These are phyloP conservation scores for Trametes sp. DNA, from an alignment of 1,284 basidiomycete species.

Conservation along the genomic window DNA sequence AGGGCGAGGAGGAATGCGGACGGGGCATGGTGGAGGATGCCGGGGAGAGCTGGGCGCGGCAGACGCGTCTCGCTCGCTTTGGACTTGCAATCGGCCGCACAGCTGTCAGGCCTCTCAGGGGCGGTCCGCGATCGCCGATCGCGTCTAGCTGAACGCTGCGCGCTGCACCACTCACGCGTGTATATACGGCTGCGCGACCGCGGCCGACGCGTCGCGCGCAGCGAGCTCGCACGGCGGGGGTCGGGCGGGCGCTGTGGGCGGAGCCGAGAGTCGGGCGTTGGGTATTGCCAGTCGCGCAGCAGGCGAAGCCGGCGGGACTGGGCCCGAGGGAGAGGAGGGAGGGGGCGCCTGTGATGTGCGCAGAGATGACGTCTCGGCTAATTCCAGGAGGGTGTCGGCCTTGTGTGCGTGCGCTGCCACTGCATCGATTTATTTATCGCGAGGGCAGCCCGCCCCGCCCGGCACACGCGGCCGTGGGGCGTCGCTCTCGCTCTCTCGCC, in stretches of 20 bases:
- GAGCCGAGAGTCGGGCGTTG: neutral
- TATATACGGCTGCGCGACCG: too few relatives aligned
- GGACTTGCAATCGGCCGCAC: neutral
- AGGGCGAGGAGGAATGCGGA: neutral
- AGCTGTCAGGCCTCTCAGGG: neutral
- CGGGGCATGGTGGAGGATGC: neutral
- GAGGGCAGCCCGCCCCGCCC: neutral
- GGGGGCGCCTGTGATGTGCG: neutral
- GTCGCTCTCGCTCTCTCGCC: slow-evolving; percentile 2
- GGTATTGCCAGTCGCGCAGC: neutral
- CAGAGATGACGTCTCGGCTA: slow-evolving; percentile 23
- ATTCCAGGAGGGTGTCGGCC: slow-evolving; percentile 1
- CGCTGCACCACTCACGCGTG: neutral
- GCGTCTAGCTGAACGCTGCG: neutral
- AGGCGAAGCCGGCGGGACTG: neutral
- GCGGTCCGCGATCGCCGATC: slow-evolving; percentile 25
- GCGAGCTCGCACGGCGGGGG: neutral
- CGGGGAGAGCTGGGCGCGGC: slow-evolving; percentile 6
- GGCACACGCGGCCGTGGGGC: neutral
- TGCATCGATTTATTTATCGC: neutral
- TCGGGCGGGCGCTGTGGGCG: neutral
- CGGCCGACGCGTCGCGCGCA: slow-evolving; percentile 3
- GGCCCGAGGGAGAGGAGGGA: slow-evolving; percentile 1
- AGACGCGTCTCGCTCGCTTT: neutral
- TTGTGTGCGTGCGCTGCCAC: neutral